Percentiles rank a stretch among this genome's conserved stretches.
Conservation (phyloP, 2,329 filamentous ascomycete genomes). For the Coleophoma cylindrospora region DNA sequence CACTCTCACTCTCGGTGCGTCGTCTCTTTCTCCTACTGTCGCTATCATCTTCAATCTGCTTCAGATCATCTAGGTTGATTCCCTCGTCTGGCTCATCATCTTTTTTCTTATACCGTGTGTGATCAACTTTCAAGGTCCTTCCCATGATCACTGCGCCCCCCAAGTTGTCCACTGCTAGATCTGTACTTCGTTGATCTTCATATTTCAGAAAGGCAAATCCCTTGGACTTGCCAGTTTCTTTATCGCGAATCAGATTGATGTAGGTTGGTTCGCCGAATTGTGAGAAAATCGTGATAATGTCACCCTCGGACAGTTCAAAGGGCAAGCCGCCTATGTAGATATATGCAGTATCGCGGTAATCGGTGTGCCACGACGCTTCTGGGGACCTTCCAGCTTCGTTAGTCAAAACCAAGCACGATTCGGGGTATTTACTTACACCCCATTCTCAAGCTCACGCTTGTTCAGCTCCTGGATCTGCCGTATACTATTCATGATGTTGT, state of each 20-base stretch:
- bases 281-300: conserved; percentile 93
- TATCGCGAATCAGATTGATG: conserved; percentile 87
- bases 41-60: conserved; percentile 27
- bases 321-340: conserved; percentile 93
- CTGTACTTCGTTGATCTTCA: conserved; percentile 93
- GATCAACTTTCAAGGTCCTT: conserved; percentile 79
- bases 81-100: conserved; percentile 70
- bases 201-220: conserved; percentile 98
- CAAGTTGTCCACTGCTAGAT: conserved; percentile 93
- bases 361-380: conserved; percentile 91
- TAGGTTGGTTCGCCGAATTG: conserved; percentile 95
- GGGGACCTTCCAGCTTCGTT: conserved; percentile 51
- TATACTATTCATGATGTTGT: conserved; percentile 77
- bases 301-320: conserved; percentile 90
- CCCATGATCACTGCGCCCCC: conserved; percentile 81
- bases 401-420: conserved; percentile 4
- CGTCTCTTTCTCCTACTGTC: conserved; percentile 37
- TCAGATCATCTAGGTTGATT: conserved; percentile 39
- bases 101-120: conserved; percentile 83
- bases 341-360: conserved; percentile 96
- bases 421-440: conserved; percentile 52
- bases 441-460: conserved; percentile 87
- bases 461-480: conserved; percentile 90
- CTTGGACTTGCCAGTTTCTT: conserved; percentile 90
- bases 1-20: conserved; percentile 29